A percentile compares a stretch with the other conserved stretches of the same genome.
Conservation (phyloP, 345 rosid species). For the Ailanthus altissimus region DNA sequence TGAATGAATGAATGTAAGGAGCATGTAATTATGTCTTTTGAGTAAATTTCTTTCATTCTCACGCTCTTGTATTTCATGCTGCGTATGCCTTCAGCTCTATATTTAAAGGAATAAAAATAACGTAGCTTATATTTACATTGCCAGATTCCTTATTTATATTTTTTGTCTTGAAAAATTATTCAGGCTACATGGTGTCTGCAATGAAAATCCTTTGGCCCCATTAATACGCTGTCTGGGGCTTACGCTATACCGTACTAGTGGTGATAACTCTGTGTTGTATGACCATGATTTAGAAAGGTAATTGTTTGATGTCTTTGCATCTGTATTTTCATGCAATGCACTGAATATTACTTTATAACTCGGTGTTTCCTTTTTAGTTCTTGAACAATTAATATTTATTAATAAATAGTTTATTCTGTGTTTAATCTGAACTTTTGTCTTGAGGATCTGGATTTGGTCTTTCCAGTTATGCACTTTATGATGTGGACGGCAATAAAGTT, state of each 20-base stretch:
- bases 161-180: slow-evolving; percentile 13
- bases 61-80: background rate
- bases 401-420: background rate
- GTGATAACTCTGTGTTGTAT: slow-evolving; percentile 82
- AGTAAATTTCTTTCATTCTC: background rate
- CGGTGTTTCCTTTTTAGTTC: background rate
- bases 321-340: slow-evolving; percentile 11
- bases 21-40: background rate
- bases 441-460: slow-evolving; percentile 25
- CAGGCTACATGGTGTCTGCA: slow-evolving; percentile 94
- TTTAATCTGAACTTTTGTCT: slow-evolving; percentile 20
- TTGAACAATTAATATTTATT: background rate
- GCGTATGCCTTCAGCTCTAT: background rate
- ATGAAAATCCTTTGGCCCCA: slow-evolving; percentile 92
- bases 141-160: background rate
- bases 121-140: background rate
- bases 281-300: slow-evolving; percentile 98
- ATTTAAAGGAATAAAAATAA: background rate
- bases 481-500: slow-evolving; percentile 62
- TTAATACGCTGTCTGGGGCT: slow-evolving; percentile 73
- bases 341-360: background rate
- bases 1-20: background rate
- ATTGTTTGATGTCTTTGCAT: slow-evolving; percentile 13
- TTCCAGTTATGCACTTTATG: slow-evolving; percentile 67
- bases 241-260: slow-evolving; percentile 80